A percentile compares a stretch with the other conserved stretches of the same genome.
Conservation (phyloP, 805 yeast species). For the Blastobotrys peoriensis region DNA sequence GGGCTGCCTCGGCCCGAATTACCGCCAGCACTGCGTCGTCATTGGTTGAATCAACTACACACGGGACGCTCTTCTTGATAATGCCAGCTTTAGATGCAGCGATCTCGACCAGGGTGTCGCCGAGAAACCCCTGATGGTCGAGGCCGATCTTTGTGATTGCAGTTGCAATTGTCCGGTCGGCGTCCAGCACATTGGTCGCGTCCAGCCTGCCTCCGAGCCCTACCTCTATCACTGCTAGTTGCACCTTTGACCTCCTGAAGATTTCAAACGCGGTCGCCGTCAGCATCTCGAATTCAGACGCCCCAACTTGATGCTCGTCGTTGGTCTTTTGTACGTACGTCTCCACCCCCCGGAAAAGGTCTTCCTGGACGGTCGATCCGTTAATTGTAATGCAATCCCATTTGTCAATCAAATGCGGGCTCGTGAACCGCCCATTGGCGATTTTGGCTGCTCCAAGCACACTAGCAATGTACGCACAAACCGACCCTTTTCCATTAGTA, state of each 20-base stretch:
- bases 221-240: slow-evolving; percentile 83
- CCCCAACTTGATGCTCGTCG: slow-evolving; percentile 41
- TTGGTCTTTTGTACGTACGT: slow-evolving; percentile 39
- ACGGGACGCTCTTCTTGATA: slow-evolving; percentile 52
- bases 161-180: slow-evolving; percentile 46
- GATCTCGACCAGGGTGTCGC: slow-evolving; percentile 56
- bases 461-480: slow-evolving; percentile 73
- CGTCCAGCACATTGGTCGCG: slow-evolving; percentile 66
- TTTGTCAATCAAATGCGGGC: slow-evolving; percentile 73
- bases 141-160: slow-evolving; percentile 81
- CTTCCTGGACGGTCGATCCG: slow-evolving; percentile 46
- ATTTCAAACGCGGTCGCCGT: slow-evolving; percentile 82
- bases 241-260: slow-evolving; percentile 53
- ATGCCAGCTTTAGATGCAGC: slow-evolving; percentile 87
- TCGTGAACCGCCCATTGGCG: slow-evolving; percentile 72
- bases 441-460: slow-evolving; percentile 45
- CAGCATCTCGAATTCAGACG: slow-evolving; percentile 83
- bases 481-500: slow-evolving; percentile 95
- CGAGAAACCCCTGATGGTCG: slow-evolving; percentile 79
- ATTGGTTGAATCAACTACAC: slow-evolving; percentile 70
- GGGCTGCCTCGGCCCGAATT: slow-evolving; percentile 34
- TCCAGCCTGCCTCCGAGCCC: slow-evolving; percentile 90
- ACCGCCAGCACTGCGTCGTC: slow-evolving; percentile 43
- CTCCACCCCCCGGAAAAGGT: slow-evolving; percentile 42
- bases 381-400: slow-evolving; percentile 73